These are phyloP conservation scores for Limnanthes douglasii DNA, from an alignment of 345 rosid genomes.

Conservation along the genomic window DNA sequence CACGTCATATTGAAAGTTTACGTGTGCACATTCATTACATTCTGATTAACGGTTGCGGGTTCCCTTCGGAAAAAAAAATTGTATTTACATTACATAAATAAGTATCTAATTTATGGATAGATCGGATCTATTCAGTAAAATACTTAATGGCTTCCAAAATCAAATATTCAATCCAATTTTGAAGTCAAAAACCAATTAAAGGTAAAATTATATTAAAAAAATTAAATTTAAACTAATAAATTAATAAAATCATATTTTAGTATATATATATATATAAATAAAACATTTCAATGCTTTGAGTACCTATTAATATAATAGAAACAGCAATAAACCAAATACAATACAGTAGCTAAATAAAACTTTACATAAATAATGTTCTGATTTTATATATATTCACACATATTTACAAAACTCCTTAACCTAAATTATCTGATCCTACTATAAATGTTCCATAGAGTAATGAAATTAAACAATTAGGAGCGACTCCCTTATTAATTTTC, in stretches of 20 bases:
- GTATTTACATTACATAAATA: neutral
- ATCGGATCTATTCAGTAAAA: no score
- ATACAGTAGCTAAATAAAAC: slow-evolving; percentile 12
- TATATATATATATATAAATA: slow-evolving; percentile 4
- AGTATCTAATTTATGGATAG: no score
- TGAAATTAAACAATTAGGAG: no score
- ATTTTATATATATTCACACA: neutral
- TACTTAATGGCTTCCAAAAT: no score
- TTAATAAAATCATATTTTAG: slow-evolving; percentile 11
- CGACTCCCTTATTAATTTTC: no score
- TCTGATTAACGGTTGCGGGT: no score
- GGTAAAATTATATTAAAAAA: slow-evolving; percentile 4
- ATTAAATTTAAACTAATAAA: slow-evolving; percentile 5
- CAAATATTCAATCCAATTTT: no score
- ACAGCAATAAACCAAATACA: slow-evolving; percentile 10
- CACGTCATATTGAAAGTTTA: no score
- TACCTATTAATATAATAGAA: slow-evolving; percentile 8
- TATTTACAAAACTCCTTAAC: slow-evolving; percentile 1
- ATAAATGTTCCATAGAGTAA: slow-evolving; percentile 2
- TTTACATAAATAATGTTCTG: slow-evolving; percentile 8
- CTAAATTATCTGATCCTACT: slow-evolving; percentile 7
- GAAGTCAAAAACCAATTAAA: slow-evolving; percentile 1
- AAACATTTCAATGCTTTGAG: slow-evolving; percentile 6
- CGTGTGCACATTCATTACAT: no score
- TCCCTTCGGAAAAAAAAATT: neutral